Evolutionary conservation across 345 rosid genomes (phyloP), one percentile per base, ranked within the genome.

Genomic region (Salix purpurea): DNA sequence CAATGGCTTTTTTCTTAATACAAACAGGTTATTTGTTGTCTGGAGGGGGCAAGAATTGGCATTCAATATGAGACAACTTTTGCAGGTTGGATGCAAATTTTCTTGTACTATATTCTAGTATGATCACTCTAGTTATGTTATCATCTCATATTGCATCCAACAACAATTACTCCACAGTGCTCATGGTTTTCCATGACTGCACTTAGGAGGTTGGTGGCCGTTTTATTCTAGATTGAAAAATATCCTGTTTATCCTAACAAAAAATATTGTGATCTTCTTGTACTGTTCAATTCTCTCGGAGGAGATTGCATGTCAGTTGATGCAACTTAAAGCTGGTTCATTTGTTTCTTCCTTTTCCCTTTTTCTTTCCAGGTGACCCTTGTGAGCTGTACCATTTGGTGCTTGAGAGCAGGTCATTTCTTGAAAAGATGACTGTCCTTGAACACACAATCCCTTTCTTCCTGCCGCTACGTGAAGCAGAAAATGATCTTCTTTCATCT

Each of bases 371-470:
- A 93, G 99, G 97, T 71, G 98, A 96, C 77, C 91, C 90, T 76
- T 92, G 92, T 76, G 98, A 93, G 80, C 67, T 86, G 75, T 93
- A 91, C 83, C 97, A 96, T 79, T 84, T 94, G 80, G 92, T 96
- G 79, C 93, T 96, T 75, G 94, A 91, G 80, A 96, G 97, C 86
- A 93, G 89, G 85, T 96, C 98, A 71, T 96, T 96, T 83, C 88
- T 96, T 75, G 96, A 96, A 79, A 96, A 90, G 86, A 91, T 96
- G 99, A 91, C 87, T 37, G 96, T 96, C 81, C 87, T 82, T 74
- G 97, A 96, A 80, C 99, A 96, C 76, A 96, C 98, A 77, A 76
- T 96, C 84, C 99, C 99, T 32, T 96, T 96, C 87, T 96, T 92
- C 86, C 82, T 96, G 76, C 98, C 98, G 34, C 77, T 93, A 70